Percentiles rank a stretch among this genome's conserved stretches.
Evolutionary conservation across 305 asterid genomes (phyloP).

Genomic region (Stenogyne calaminthoides): DNA sequence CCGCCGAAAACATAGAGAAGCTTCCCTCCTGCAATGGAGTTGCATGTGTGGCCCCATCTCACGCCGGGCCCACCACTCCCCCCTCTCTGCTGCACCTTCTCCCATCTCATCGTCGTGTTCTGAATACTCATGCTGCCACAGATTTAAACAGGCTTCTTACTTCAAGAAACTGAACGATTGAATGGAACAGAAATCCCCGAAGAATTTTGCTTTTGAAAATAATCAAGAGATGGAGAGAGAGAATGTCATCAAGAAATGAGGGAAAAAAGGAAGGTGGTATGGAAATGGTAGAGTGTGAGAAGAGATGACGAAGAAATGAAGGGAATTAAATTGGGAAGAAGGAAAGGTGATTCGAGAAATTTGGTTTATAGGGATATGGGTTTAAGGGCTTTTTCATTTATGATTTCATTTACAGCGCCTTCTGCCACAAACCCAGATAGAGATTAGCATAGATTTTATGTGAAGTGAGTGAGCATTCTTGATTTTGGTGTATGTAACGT

Average conservation of each 20-base stretch:
- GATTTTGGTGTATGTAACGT: slow-evolving; percentile 18
- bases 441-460: slow-evolving; percentile 18
- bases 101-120: slow-evolving; percentile 78
- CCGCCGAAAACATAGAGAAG: slow-evolving; percentile 94
- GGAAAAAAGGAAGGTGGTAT: neutral
- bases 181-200: slow-evolving; percentile 7
- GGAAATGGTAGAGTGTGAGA: neutral
- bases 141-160: slow-evolving; percentile 3
- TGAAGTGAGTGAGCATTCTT: neutral
- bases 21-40: slow-evolving; percentile 81
- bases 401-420: slow-evolving; percentile 32
- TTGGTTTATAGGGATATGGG: slow-evolving; percentile 41
- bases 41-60: slow-evolving; percentile 99
- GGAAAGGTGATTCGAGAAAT: slow-evolving; percentile 1
- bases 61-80: slow-evolving; percentile 79
- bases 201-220: neutral
- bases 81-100: slow-evolving; percentile 58
- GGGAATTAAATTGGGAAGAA: neutral
- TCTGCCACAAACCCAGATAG: slow-evolving; percentile 24
- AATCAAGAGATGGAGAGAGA: neutral
- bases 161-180: slow-evolving; percentile 17
- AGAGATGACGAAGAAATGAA: neutral
- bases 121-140: slow-evolving; percentile 26
- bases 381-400: slow-evolving; percentile 37
- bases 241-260: neutral